Evolutionary conservation across 495 filamentous ascomycete genomes (phyloP), one percentile per base, ranked within the genome.

Genomic region (Penicillium arizonense): DNA sequence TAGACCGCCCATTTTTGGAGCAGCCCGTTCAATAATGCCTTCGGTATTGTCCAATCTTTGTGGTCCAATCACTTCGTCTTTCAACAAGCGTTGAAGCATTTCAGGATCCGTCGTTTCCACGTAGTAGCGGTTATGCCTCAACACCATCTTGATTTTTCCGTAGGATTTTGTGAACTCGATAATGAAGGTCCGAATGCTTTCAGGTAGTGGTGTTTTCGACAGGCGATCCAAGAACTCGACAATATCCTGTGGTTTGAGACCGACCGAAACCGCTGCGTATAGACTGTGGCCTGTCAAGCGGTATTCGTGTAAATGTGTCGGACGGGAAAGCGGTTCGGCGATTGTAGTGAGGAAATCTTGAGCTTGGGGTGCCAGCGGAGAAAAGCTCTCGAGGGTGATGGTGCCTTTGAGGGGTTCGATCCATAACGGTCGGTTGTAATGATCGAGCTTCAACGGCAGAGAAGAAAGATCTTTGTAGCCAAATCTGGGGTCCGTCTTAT

Each of bases 351-450:
- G 77, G 69, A 98, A 97, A 66, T 96, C 91, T 57, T 96, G 89
- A 3, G 91, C 94, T 62, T 92, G 86, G 32, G 84, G 77, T 18
- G 91, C 87, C 36, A 92, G 71, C 1, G 91, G 88, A 30, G 86
- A 91, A 75, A 97, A 97, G 56, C 90, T 95, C 77, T 99, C 94
- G n/a, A 97, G 78, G 21, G 94, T 90, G 64, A 99, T 92, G 53
- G 85, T 84, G 39, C 89, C 91, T 61, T 86, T 88, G 39, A 77
- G 50, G 1, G 90, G 90, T 69, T 97, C 90, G 59, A 98, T 91
- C 88, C 89, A 97, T 41, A 98, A 75, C 20, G 94, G 94, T 11
- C 94, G 86, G 57, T 87, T 87, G 39, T 82, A 82, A 77, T 96
- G 91, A 67, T 97, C 92, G 6, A 84, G 82, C 69, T 96, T 97